These are phyloP conservation scores for Elsinoe fawcettii DNA, from an alignment of 2,329 filamentous ascomycete genomes.

Conservation along the genomic window DNA sequence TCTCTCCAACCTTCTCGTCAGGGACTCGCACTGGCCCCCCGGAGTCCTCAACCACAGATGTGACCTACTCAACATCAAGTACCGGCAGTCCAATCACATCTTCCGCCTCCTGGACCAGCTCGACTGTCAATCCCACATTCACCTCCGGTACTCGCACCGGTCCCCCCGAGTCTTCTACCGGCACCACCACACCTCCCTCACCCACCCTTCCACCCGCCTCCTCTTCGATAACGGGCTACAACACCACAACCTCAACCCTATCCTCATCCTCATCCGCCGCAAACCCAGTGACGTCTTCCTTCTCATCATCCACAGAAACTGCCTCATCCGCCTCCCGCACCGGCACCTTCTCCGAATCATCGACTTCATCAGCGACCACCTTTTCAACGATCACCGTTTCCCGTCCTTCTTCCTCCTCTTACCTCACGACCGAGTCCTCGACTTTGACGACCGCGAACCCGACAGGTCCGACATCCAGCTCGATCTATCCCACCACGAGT, in stretches of 20 bases:
- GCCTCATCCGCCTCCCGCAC: not conserved
- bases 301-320: constrained; percentile 18
- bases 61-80: not conserved
- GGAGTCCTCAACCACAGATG: constrained; percentile 1
- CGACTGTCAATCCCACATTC: constrained; percentile 14
- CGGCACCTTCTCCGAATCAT: not conserved
- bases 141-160: constrained; percentile 20
- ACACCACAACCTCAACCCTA: constrained; percentile 33
- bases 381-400: not conserved
- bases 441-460: not conserved
- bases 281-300: constrained; percentile 20
- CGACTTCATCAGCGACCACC: not conserved
- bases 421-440: not conserved
- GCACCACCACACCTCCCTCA: constrained; percentile 16
- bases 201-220: constrained; percentile 20
- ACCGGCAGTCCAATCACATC: constrained; percentile 1
- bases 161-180: constrained; percentile 17
- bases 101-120: not conserved
- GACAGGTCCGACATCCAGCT: not conserved
- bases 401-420: not conserved
- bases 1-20: constrained; percentile 6
- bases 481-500: not conserved
- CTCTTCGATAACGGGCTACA: constrained; percentile 23
- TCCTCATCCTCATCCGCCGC: constrained; percentile 27
- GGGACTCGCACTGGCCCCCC: constrained; percentile 20